Evolutionary conservation across 2,329 filamentous ascomycete species (phyloP).

Genomic region (Elsinoe perseae): DNA sequence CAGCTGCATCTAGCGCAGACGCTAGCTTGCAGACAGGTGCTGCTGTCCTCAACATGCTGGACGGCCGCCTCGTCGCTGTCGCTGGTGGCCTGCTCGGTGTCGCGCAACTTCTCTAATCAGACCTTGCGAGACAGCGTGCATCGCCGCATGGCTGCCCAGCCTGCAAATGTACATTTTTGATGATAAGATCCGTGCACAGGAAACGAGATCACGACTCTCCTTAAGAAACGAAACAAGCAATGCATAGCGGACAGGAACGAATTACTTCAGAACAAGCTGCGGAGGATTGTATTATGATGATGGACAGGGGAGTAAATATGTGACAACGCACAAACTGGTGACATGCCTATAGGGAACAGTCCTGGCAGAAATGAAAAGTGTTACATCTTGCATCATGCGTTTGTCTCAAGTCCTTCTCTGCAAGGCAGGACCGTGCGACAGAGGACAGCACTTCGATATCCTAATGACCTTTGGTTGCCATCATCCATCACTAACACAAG

Average conservation of each 20-base stretch:
- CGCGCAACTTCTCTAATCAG: constrained; percentile 28
- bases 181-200: constrained; percentile 10
- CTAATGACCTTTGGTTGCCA: too few relatives aligned
- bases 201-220: constrained; percentile 20
- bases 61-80: constrained; percentile 25
- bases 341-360: not conserved
- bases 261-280: not conserved
- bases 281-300: constrained; percentile 7
- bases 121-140: not conserved
- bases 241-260: constrained; percentile 18
- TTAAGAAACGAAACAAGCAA: constrained; percentile 17
- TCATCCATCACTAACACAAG: too few relatives aligned
- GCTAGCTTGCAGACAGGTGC: constrained; percentile 35
- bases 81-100: constrained; percentile 30
- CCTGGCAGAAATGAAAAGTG: constrained; percentile 7
- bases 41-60: constrained; percentile 23
- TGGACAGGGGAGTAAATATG: not conserved
- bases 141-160: constrained; percentile 3
- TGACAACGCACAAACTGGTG: constrained; percentile 1
- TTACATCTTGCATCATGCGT: not conserved
- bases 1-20: constrained; percentile 19
- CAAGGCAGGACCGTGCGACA: too few relatives aligned
- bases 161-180: constrained; percentile 13
- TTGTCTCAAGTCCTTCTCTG: too few relatives aligned
- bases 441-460: too few relatives aligned